These are phyloP conservation scores for Ophiocordyceps australis DNA, from an alignment of 2,329 filamentous ascomycete species.

Conservation along the genomic window DNA sequence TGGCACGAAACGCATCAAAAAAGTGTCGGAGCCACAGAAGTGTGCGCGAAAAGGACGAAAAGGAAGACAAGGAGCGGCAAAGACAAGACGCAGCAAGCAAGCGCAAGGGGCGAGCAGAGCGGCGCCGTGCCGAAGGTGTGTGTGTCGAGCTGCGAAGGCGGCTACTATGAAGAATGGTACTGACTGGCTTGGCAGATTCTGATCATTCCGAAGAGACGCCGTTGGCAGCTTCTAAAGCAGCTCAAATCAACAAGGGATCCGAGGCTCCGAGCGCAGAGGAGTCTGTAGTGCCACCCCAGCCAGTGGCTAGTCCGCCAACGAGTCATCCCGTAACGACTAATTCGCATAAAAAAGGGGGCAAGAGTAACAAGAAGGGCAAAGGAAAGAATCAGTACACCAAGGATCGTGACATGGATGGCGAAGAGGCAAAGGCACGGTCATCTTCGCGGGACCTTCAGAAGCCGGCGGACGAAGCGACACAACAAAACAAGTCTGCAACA, in stretches of 20 bases:
- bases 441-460: constrained; percentile 29
- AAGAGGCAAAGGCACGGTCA: constrained; percentile 38
- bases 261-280: constrained; percentile 13
- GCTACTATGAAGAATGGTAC: constrained; percentile 1
- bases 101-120: constrained; percentile 65
- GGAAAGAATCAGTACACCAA: constrained; percentile 73
- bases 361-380: constrained; percentile 47
- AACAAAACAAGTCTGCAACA: constrained; percentile 15
- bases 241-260: constrained; percentile 11
- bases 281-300: constrained; percentile 8
- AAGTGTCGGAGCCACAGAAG: constrained; percentile 42
- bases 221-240: constrained; percentile 18
- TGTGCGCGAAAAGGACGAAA: constrained; percentile 44
- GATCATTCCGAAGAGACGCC: constrained; percentile 53
- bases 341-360: constrained; percentile 38
- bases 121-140: constrained; percentile 65
- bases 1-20: constrained; percentile 32
- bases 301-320: constrained; percentile 22
- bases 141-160: too few species aligned
- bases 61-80: constrained; percentile 58
- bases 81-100: constrained; percentile 60
- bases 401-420: constrained; percentile 43
- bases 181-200: constrained; percentile 33
- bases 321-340: constrained; percentile 24
- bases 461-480: constrained; percentile 14